phyloP scores from a whole-genome alignment of 331 rosid species.

The Stylosanthes scabra region DNA sequence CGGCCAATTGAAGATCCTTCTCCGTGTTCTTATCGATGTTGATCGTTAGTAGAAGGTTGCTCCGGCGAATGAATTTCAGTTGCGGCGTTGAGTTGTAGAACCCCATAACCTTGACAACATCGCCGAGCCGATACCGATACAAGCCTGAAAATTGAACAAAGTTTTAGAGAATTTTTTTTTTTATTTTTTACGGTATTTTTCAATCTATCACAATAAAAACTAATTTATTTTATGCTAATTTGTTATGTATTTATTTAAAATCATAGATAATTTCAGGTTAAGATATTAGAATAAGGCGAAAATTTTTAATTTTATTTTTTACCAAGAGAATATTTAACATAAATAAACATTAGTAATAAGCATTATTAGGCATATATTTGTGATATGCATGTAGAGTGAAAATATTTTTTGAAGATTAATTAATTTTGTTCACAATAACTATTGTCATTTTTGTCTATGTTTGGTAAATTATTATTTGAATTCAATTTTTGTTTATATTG shows the following conservation, averaged over 20 bases:
- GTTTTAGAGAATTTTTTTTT: background rate
- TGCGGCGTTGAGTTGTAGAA: constrained; percentile 82
- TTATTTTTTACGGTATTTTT: no score
- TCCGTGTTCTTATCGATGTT: constrained; percentile 95
- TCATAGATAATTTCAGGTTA: background rate
- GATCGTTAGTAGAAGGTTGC: constrained; percentile 69
- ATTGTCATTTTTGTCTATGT: no score
- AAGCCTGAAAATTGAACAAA: constrained; percentile 58
- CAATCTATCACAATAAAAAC: no score
- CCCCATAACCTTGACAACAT: constrained; percentile 75
- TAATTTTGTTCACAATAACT: no score
- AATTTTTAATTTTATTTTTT: background rate
- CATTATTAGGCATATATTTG: background rate
- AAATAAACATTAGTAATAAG: background rate
- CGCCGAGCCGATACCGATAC: constrained; percentile 82
- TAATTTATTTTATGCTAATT: background rate
- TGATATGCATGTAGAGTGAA: background rate
- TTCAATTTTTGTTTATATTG: no score
- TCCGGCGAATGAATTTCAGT: constrained; percentile 70
- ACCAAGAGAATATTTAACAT: background rate
- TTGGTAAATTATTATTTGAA: no score
- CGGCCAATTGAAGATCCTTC: constrained; percentile 73
- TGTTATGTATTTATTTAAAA: background rate
- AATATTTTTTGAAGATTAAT: background rate
- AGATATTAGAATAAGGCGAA: background rate